Evolutionary conservation across 2,329 filamentous ascomycete genomes (phyloP), one percentile per base, ranked within the genome.

Genomic region (Metarhizium guizhouense): DNA sequence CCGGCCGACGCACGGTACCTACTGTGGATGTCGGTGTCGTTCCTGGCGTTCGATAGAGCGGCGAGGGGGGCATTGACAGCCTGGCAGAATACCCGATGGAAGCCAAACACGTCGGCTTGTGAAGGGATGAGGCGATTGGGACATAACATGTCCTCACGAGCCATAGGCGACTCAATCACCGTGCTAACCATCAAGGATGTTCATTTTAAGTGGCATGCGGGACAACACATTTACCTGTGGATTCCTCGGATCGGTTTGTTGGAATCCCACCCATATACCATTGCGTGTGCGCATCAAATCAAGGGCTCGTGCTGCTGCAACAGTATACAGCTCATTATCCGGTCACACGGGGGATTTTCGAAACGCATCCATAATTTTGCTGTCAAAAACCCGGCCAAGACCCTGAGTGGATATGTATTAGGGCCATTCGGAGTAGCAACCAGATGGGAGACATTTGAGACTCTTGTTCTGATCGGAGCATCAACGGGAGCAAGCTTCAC

Each of bases 401-500:
- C 65, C 1, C 62, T 70, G 7, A 67, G 62, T 0, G 69, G 65
- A 1, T 80, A 84, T 42, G 70, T 84, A 2, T 70, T 76, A 1
- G 82, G 82, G 0, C 82, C 82, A 0, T 84, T 78, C 49, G 82
- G 82, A 16, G 67, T 67, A 4, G 79, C 81, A 2, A 79, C 81
- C 0, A 70, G 72, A 4, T 83, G 80, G 78, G 74, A 83, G 51
- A 71, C 78, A 0, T 85, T 79, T 63, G 82, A 85, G 65, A 82
- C 80, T 0, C 66, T 85, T 47, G 69, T 85, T 4, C 70, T 85
- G 3, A 78, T 85, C 47, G 82, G 81, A 0, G 82, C 82, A 0
- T 85, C 82, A 0, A 85, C 82, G 0, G 82, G 82, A n/a, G 78
- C 81, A 1, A 84, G 81, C 3, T 85, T 82, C 55, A 82, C 79